Percentiles rank a stretch among this genome's conserved stretches.
Evolutionary conservation across 345 rosid genomes (phyloP).

Genomic region (Psidium friedrichsthalianum): DNA sequence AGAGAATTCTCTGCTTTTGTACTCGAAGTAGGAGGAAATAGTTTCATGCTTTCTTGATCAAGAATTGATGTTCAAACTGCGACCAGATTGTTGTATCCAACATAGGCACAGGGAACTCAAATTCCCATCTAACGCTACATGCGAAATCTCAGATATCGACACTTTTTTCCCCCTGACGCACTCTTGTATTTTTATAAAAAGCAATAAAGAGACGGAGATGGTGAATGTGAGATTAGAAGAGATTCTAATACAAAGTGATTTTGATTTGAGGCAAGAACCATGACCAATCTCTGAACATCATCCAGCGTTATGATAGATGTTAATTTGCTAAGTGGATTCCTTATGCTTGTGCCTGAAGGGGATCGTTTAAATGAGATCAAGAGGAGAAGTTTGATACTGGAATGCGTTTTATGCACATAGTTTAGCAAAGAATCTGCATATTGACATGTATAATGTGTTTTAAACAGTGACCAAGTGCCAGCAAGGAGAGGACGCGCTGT

Average conservation of each 20-base stretch:
- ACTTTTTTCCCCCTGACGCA: constrained; percentile 37
- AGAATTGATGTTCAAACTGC: not conserved
- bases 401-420: not conserved
- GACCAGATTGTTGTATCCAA: constrained; percentile 68
- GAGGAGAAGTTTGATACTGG: not conserved
- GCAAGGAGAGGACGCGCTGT: not conserved
- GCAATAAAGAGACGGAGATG: not conserved
- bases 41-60: not conserved
- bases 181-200: constrained; percentile 32
- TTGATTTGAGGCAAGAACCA: too few species aligned
- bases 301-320: too few species aligned
- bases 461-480: constrained; percentile 1
- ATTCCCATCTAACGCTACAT: constrained; percentile 46
- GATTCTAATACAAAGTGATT: too few species aligned
- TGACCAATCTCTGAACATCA: too few species aligned
- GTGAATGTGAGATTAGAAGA: not conserved
- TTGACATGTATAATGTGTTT: not conserved
- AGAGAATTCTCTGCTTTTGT: not conserved
- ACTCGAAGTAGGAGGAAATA: not conserved
- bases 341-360: too few species aligned
- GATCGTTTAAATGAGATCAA: too few species aligned
- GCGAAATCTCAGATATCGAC: constrained; percentile 31
- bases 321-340: too few species aligned
- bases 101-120: constrained; percentile 25
- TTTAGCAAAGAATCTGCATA: not conserved